Base-by-base conservation (phyloP, 1,284 basidiomycete genomes). In the Phylloboletellus chloephorus region DNA sequence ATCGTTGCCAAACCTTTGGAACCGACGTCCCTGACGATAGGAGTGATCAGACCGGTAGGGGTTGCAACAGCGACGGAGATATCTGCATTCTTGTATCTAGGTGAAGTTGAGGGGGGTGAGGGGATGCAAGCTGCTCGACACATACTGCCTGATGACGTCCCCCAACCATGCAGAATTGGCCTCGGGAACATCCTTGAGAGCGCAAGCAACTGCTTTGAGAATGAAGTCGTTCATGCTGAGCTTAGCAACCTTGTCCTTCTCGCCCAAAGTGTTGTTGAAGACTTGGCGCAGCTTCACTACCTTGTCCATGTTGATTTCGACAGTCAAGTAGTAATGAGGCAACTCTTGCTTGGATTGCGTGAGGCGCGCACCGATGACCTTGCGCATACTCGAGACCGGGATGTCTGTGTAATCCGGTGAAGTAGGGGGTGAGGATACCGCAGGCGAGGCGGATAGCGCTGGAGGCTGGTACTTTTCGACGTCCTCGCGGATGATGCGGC, bases 171-270 rank as follows among this genome's bases (percentile, higher is more conserved):
- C 91, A 41, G 93, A 91, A 74, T 98, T 98, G 52, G 86, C 94
- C 65, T 98, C 96, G 41, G 96, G 96, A 22, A 98, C 95, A 61
- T 98, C 94, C 41, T 78, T 75, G 43, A 98, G 76, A 4, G 96
- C 95, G 52, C 92, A 85, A 7, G 86, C 82, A 31, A 88, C 82
- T 5, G 92, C 96, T 72, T 99, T 99, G 64, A 98, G 82, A 57
- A 99, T 82, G 63, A 99, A 99, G 71, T 99, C 96, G 65, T 98
- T 97, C 45, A 99, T 91, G 51, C 89, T 94, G 47, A 99, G 78
- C 74, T 98, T 99, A 37, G 82, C 79, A 47, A 76, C 72, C 57
- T 85, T 86, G 63, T 88, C 84, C 67, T 87, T 85, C 60, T 93
- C 92, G 31, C 78, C 78, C 32, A 90, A 66, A 25, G 84, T 76